Conservation (phyloP, 2,329 filamentous ascomycete species). For the Dactylellina leptospora region DNA sequence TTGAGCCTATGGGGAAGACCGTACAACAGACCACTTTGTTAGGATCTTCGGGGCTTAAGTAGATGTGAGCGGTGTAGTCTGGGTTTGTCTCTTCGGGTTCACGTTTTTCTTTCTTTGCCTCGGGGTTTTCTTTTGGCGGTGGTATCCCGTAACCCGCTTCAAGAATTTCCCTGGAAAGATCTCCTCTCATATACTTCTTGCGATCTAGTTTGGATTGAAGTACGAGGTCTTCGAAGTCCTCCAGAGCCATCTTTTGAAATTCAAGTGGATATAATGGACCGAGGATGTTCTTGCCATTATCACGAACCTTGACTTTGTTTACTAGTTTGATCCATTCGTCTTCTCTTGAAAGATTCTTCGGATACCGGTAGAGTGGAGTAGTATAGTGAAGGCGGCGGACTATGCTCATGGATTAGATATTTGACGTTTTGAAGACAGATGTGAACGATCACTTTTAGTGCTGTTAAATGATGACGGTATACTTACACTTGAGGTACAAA, state of each 20-base stretch:
- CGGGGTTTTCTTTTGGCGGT: background rate
- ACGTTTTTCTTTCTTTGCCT: background rate
- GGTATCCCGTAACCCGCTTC: background rate
- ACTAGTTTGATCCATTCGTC: background rate
- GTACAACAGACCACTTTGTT: conserved; percentile 16
- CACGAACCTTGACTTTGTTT: background rate
- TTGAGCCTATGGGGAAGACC: background rate
- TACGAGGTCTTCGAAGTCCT: background rate
- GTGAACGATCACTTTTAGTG: too few species aligned
- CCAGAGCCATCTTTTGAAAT: background rate
- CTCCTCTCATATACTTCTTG: background rate
- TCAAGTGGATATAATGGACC: background rate
- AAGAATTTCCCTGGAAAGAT: background rate
- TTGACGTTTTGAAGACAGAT: too few species aligned
- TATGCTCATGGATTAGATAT: too few species aligned
- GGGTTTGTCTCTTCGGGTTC: background rate
- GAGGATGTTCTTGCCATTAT: background rate
- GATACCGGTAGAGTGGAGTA: background rate
- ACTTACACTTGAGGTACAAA: background rate
- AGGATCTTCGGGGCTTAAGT: background rate
- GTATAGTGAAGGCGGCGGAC: background rate
- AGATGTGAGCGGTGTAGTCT: background rate
- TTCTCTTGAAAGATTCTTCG: background rate
- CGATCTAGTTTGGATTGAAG: background rate
- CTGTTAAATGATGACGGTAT: background rate